phyloP scores from a whole-genome alignment of 352 stramenopile genomes.

The Pythium vanterpoolii region DNA sequence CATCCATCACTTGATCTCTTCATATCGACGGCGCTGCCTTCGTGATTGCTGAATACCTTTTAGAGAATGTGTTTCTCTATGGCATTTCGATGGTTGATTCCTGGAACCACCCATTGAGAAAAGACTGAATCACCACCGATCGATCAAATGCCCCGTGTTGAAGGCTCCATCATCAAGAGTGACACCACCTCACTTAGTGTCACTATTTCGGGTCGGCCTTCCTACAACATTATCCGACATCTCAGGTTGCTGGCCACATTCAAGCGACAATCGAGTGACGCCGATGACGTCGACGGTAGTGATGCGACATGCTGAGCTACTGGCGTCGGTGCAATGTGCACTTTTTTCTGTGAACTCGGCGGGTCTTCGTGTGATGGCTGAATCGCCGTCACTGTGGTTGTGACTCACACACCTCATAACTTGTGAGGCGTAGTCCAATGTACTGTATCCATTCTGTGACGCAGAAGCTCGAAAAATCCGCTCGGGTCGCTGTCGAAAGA shows the following conservation, averaged over 20 bases:
- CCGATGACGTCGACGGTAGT: conserved; percentile 3
- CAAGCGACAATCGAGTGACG: conserved; percentile 1
- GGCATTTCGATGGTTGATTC: no score
- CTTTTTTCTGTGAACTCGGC: background rate
- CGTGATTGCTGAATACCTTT: no score
- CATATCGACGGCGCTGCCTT: no score
- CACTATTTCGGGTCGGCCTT: background rate
- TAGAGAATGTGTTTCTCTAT: no score
- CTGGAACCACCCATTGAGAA: background rate
- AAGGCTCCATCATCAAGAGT: no score
- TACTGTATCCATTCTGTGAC: background rate
- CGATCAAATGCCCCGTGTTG: no score
- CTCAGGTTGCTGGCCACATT: background rate
- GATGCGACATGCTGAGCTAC: conserved; percentile 13
- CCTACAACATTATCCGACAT: background rate
- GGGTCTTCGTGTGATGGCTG: conserved; percentile 4
- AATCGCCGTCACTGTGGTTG: background rate
- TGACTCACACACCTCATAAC: background rate
- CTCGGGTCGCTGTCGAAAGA: background rate
- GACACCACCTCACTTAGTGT: no score
- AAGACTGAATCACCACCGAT: background rate
- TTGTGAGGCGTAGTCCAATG: background rate
- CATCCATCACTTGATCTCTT: no score
- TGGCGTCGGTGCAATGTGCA: background rate
- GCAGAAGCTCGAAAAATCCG: background rate